phyloP scores from a whole-genome alignment of 2,329 filamentous ascomycete genomes.

The Beauveria pseudobassiana region DNA sequence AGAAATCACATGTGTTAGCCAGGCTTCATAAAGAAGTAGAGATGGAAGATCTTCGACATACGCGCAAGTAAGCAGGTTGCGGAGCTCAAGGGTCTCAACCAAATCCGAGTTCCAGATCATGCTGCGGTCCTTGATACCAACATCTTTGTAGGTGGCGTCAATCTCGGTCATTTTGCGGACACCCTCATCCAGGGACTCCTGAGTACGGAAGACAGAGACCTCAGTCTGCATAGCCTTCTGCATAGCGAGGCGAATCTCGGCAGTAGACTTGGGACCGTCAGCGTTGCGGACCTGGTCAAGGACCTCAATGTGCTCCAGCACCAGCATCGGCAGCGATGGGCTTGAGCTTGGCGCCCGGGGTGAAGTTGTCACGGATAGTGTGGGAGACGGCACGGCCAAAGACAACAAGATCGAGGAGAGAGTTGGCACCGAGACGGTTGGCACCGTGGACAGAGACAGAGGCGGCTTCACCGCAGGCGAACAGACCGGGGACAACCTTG shows the following conservation, averaged over 20 bases:
- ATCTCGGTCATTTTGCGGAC: conserved; percentile 81
- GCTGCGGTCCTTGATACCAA: conserved; percentile 95
- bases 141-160: conserved; percentile 69
- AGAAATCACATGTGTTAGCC: conserved; percentile 13
- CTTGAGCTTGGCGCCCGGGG: conserved; percentile 71
- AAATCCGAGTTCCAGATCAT: conserved; percentile 99
- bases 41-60: conserved; percentile 46
- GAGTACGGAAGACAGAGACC: conserved; percentile 92
- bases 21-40: too few species aligned
- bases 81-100: conserved; percentile 89
- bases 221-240: conserved; percentile 98
- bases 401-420: conserved; percentile 91
- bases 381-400: conserved; percentile 97
- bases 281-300: conserved; percentile 82
- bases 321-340: conserved; percentile 78
- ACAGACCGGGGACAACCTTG: conserved; percentile 88
- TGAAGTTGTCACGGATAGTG: conserved; percentile 92
- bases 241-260: conserved; percentile 85
- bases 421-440: conserved; percentile 97
- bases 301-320: conserved; percentile 75
- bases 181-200: conserved; percentile 89
- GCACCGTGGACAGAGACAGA: conserved; percentile 98
- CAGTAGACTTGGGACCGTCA: conserved; percentile 77
- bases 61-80: conserved; percentile 95
- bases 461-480: conserved; percentile 93